Evolutionary conservation across 176 grass and related monocot genomes (phyloP).

Genomic region (Musa troglodytarum): DNA sequence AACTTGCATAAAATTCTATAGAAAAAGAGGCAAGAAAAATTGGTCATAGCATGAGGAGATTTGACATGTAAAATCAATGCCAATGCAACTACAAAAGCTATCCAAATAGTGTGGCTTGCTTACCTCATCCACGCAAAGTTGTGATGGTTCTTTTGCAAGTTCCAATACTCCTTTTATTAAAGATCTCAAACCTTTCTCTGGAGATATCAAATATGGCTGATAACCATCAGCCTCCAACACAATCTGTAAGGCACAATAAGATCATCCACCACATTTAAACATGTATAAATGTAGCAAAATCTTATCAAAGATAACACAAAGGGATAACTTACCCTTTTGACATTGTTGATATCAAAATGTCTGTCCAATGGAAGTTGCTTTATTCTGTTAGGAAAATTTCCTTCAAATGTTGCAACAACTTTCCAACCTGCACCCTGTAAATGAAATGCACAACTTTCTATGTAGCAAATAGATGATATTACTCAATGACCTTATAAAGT

Average conservation of each 20-base stretch:
- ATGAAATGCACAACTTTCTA: neutral
- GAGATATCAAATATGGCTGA: slow-evolving; percentile 80
- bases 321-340: slow-evolving; percentile 65
- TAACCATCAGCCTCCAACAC: slow-evolving; percentile 86
- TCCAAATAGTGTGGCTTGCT: neutral
- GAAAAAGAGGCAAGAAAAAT: neutral
- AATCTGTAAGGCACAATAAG: slow-evolving; percentile 37
- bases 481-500: too few species aligned
- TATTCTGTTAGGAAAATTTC: slow-evolving; percentile 68
- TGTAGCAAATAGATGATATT: neutral
- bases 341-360: slow-evolving; percentile 95
- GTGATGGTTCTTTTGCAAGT: slow-evolving; percentile 74
- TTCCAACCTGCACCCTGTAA: slow-evolving; percentile 66
- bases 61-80: neutral
- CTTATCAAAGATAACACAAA: neutral
- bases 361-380: slow-evolving; percentile 68
- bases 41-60: neutral
- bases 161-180: slow-evolving; percentile 76
- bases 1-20: neutral
- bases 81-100: neutral
- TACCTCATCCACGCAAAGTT: slow-evolving; percentile 85
- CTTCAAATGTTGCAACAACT: slow-evolving; percentile 84
- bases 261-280: neutral
- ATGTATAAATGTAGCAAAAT: neutral
- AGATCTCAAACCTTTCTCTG: slow-evolving; percentile 68